Evolutionary conservation across 164 flowering plant species (phyloP).

Genomic region (Vitis amurensis): DNA sequence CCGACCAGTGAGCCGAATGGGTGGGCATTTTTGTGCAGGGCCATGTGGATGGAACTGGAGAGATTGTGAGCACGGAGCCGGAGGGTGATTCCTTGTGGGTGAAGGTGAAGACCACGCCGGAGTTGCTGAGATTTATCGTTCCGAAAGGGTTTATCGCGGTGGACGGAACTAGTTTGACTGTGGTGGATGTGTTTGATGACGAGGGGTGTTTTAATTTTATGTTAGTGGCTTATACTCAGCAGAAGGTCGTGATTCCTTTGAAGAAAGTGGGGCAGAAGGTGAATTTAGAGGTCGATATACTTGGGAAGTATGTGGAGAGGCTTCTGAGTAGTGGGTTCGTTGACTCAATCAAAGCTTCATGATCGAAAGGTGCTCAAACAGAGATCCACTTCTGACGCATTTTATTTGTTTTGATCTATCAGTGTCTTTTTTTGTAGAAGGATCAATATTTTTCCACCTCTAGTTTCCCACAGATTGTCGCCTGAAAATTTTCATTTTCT

Average conservation of each 20-base stretch:
- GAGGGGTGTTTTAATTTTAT: conserved; percentile 80
- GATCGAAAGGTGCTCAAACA: conserved; percentile 11
- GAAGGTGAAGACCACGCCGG: conserved; percentile 61
- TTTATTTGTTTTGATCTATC: background rate
- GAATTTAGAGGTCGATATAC: conserved; percentile 90
- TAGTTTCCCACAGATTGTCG: too few species aligned
- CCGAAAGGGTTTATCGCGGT: conserved; percentile 89
- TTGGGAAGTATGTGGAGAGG: conserved; percentile 95
- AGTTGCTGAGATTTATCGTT: conserved; percentile 68
- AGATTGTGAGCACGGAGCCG: conserved; percentile 47
- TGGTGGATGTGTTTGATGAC: conserved; percentile 78
- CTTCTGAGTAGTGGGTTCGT: conserved; percentile 60
- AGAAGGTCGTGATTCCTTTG: conserved; percentile 79
- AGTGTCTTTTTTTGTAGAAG: background rate
- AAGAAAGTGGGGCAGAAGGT: conserved; percentile 88
- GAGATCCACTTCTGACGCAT: background rate
- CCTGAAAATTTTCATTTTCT: too few species aligned
- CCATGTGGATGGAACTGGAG: conserved; percentile 91
- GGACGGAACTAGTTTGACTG: conserved; percentile 96
- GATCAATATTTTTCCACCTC: background rate
- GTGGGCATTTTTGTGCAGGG: conserved; percentile 99
- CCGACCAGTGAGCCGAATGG: conserved; percentile 69
- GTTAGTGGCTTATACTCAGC: conserved; percentile 90
- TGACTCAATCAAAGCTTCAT: conserved; percentile 25
- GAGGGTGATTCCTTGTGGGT: conserved; percentile 94